Base-by-base conservation (phyloP, 1,284 basidiomycete genomes). In the Lignosus rhinocerotis region DNA sequence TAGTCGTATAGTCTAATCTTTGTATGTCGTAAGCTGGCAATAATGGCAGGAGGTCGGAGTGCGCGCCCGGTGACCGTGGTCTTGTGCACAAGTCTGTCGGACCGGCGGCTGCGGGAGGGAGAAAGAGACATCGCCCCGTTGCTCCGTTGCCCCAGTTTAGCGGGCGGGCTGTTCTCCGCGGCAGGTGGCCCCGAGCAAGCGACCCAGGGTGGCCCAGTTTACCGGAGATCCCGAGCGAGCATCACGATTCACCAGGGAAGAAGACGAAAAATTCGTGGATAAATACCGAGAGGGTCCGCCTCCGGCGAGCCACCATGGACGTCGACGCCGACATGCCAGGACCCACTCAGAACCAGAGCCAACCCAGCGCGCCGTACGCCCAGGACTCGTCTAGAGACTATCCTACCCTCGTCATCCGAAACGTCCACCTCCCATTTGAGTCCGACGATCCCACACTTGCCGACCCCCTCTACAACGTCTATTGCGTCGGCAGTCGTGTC, bases 391-490 rank as follows among this genome's bases (percentile, higher is more conserved):
- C 42, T 16, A 34, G 45, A 25, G 59, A 60, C 51, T 51, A 61
- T 53, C 57, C 62, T 32, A 51, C 57, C 32, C 59, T 70, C 53
- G 51, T 64, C 41, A 64, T 70, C 55, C 64, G 62, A 56, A 69
- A 70, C 59, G 67, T 68, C 46, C 65, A 66, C 50, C 66, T 70
- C 30, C 59, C 66, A 8, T 58, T 53, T 53, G 59, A 65, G 31
- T 58, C 61, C 12, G 63, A 65, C 55, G 54, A 58, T 43, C 58
- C 60, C 54, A 56, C 60, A 2, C 57, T 62, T 25, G 61, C 55
- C 3, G 52, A 58, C 51, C 55, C 61, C 12, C 58, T 70, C 32
- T 72, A 65, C 60, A 66, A 71, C 58, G 67, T 73, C 42, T 56
- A 59, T 51, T 70, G 69, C 43, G 48, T 54, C 33, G 61, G 63